These are phyloP conservation scores for Leishmania guyanensis DNA, from an alignment of 208 protist species.

Conservation along the genomic window DNA sequence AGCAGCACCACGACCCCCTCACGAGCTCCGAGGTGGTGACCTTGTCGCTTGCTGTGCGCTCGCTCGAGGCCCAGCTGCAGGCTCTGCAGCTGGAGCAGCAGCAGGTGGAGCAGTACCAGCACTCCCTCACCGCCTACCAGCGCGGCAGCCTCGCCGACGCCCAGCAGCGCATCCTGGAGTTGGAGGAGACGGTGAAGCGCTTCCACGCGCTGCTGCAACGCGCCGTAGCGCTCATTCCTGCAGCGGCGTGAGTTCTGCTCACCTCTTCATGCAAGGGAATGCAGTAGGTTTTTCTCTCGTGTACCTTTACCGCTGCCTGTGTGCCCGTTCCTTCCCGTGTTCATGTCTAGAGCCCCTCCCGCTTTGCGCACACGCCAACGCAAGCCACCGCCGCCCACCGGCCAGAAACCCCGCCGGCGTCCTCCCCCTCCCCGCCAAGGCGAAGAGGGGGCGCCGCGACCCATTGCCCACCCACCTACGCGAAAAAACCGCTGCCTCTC, in stretches of 20 bases:
- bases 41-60: conserved; percentile 18
- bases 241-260: conserved; percentile 2
- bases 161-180: conserved; percentile 52
- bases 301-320: background rate
- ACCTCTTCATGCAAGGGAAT: background rate
- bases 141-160: conserved; percentile 33
- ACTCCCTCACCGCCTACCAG: conserved; percentile 15
- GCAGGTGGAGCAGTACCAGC: conserved; percentile 23
- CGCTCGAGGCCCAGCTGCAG: conserved; percentile 18
- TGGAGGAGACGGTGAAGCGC: conserved; percentile 55
- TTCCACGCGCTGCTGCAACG: conserved; percentile 55
- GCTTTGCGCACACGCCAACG: background rate
- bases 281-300: no score
- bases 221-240: conserved; percentile 51
- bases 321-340: background rate
- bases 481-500: background rate
- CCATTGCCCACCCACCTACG: no score
- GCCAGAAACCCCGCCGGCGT: background rate
- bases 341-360: background rate
- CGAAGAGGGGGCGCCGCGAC: no score
- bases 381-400: background rate
- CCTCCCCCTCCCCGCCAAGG: background rate
- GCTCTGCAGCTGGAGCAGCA: conserved; percentile 27
- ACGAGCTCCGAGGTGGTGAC: conserved; percentile 16
- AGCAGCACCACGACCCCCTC: conserved; percentile 17